Base-by-base conservation (phyloP, 2,329 filamentous ascomycete species). In the Phaeosphaeria sp. region DNA sequence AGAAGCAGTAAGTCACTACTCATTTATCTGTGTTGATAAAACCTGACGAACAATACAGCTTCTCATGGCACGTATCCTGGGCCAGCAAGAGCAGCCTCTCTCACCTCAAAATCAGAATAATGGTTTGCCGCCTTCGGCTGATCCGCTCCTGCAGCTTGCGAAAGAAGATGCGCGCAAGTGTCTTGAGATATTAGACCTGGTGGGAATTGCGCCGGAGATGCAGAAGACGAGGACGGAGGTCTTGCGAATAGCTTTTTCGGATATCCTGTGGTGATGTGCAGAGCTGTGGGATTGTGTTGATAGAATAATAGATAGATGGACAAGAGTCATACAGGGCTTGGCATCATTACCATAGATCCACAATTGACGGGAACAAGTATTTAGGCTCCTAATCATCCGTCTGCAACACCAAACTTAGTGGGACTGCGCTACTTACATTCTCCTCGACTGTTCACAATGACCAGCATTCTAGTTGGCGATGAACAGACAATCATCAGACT, bases 1-100 rank as follows among this genome's bases (percentile, higher is more conserved):
- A 52, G 90, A 93, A 79, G 89, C 89, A 30, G 70, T 91, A 86
- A 76, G 90, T 90, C 21, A 27, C 3, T 9, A 20, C 25, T 44
- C 9, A 23, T 48, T 20, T 42, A 10, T 48, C 23, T 17, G 25
- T 30, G 22, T 39, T 18, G 10, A 18, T n/a, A 41, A 13, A 15
- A 27, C 15, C 42, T 43, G 33, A 25, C 18, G 23, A 49, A 54
- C 30, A 60, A 27, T 18, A 0, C 15, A 79, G 77, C 72, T 79
- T 11, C 73, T 78, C 21, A 77, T 78, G 66, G 73, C 75, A 1
- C 72, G 75, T 11, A 77, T 79, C 7, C 69, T 79, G 2, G 73
- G 69, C 9, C 64, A 72, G 10, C 75, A 78, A 57, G 70, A 75
- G 52, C 67, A 74, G 36, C 65, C 73, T 0, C 64, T 77, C 6